Percentiles rank a stretch among this genome's conserved stretches.
Conservation (phyloP, 192 early-diverging fungal species). For the Coemansia sp. region DNA sequence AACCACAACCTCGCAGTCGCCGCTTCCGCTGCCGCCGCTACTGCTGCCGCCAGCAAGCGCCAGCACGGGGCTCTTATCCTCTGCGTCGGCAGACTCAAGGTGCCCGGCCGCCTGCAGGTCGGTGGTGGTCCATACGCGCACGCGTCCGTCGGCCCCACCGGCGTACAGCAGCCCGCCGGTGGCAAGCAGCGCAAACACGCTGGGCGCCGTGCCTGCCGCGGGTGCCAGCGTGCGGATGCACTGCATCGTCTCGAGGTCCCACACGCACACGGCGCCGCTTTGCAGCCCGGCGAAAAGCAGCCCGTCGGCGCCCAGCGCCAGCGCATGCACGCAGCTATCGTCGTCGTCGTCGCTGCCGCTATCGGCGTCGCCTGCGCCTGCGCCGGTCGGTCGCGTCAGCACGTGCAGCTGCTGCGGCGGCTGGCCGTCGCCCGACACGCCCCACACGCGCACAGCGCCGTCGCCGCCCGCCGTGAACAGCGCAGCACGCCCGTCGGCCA, state of each 20-base stretch:
- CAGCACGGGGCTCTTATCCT: conserved; percentile 47
- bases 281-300: conserved; percentile 73
- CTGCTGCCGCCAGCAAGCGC: conserved; percentile 46
- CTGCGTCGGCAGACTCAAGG: conserved; percentile 36
- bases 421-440: conserved; percentile 4
- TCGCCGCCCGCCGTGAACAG: conserved; percentile 63
- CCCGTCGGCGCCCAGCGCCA: conserved; percentile 64
- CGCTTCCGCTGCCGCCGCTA: conserved; percentile 28
- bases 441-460: conserved; percentile 61
- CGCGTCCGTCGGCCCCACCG: conserved; percentile 66
- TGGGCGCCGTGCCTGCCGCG: conserved; percentile 28
- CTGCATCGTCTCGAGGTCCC: conserved; percentile 71
- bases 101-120: conserved; percentile 59
- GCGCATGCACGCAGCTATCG: conserved; percentile 57
- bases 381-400: conserved; percentile 21
- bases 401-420: conserved; percentile 22
- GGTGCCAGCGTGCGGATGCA: conserved; percentile 38
- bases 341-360: conserved; percentile 18
- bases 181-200: conserved; percentile 59
- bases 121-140: conserved; percentile 62
- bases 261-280: conserved; percentile 69
- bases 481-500: conserved; percentile 23
- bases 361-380: background rate
- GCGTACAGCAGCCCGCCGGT: conserved; percentile 53
- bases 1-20: conserved; percentile 54